Conservation (phyloP, 73 alveolate species). For the Paramecium sonneborni region DNA sequence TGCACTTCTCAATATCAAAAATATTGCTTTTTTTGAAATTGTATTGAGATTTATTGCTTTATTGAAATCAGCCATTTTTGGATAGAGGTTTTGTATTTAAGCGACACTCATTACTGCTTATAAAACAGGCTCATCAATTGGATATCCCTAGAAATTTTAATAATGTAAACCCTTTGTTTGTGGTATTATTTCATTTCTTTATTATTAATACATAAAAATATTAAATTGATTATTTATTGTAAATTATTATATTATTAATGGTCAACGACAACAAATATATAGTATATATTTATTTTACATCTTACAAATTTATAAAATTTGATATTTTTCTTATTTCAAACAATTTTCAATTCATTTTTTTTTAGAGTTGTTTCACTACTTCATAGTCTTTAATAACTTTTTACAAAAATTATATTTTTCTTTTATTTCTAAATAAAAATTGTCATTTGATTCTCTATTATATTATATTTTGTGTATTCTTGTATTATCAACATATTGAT, state of each 20-base stretch:
- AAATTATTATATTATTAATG: not conserved
- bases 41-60: constrained; percentile 6
- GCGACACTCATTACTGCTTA: not conserved
- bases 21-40: constrained; percentile 27
- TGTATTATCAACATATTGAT: too few species aligned
- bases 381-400: too few species aligned
- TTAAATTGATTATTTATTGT: not conserved
- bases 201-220: constrained; percentile 7
- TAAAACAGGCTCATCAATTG: constrained; percentile 17
- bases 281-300: too few species aligned
- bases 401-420: too few species aligned
- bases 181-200: constrained; percentile 36
- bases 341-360: too few species aligned
- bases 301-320: too few species aligned
- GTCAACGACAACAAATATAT: not conserved
- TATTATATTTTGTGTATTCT: too few species aligned
- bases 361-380: too few species aligned
- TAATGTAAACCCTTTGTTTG: not conserved
- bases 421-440: too few species aligned
- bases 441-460: too few species aligned
- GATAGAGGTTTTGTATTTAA: not conserved
- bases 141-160: constrained; percentile 4
- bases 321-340: too few species aligned
- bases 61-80: constrained; percentile 16
- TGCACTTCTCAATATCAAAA: constrained; percentile 48